phyloP scores from a whole-genome alignment of 495 filamentous ascomycete genomes.

The Acidiella bohemica region DNA sequence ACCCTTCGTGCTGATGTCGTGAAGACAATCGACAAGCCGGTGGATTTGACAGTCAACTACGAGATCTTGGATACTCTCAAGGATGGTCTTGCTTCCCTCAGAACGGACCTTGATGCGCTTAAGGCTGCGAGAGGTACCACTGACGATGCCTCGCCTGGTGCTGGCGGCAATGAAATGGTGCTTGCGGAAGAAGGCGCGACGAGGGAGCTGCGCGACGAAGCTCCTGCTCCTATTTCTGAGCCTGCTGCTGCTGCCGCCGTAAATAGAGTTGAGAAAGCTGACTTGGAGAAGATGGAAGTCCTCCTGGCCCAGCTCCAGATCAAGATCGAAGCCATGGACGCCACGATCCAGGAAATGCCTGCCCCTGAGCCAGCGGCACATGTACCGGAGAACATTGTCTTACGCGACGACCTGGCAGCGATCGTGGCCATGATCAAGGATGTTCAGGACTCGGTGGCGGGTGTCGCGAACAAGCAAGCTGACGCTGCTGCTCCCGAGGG shows the following conservation, averaged over 20 bases:
- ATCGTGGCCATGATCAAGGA: constrained; percentile 45
- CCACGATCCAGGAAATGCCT: constrained; percentile 31
- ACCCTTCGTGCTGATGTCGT: constrained; percentile 61
- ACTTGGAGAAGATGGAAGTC: constrained; percentile 70
- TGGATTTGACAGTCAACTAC: constrained; percentile 64
- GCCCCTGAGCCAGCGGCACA: not conserved
- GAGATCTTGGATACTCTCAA: constrained; percentile 80
- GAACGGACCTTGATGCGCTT: constrained; percentile 64
- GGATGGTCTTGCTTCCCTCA: constrained; percentile 57
- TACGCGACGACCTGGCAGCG: constrained; percentile 46
- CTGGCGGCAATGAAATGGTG: constrained; percentile 29
- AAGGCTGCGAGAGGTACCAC: constrained; percentile 34
- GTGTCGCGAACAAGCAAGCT: constrained; percentile 33
- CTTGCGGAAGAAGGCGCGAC: constrained; percentile 20
- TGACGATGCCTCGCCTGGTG: constrained; percentile 3
- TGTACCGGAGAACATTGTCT: constrained; percentile 23
- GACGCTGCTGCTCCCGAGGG: constrained; percentile 36
- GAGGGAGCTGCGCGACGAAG: constrained; percentile 23
- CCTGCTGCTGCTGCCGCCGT: constrained; percentile 41
- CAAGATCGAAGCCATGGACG: constrained; percentile 71
- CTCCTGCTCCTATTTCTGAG: constrained; percentile 29
- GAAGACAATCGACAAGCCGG: constrained; percentile 61
- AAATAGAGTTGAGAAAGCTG: constrained; percentile 42
- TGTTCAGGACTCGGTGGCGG: constrained; percentile 43
- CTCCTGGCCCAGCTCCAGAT: constrained; percentile 67